Evolutionary conservation across 768 basidiomycete genomes (phyloP), one percentile per base, ranked within the genome.

Genomic region (Mycena rebaudengoi): DNA sequence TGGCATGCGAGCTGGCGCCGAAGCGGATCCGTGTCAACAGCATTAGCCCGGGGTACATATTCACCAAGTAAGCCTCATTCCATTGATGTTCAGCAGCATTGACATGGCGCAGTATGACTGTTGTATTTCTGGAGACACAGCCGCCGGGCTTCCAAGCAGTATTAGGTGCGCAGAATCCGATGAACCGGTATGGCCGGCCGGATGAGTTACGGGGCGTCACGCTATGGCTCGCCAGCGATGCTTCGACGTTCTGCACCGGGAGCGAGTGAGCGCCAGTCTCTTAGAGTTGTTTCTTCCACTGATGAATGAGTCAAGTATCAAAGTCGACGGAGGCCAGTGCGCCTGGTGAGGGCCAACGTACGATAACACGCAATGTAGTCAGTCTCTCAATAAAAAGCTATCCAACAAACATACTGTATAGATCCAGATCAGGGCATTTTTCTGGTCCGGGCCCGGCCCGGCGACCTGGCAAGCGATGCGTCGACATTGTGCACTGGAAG

Each of bases 1-100:
- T 93, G 85, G 91, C 90, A 3, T 90, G 89, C 71, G 91, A 93
- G 69, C 83, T 92, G 2, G 91, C 89, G 4, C 75, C 75, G 18
- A 79, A 87, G 68, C 75, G 79, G 3, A 92, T 93, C 49, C 81
- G 91, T 4, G 90, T 91, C 63, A 93, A 93, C 72, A 78, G 85
- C 4, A 78, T 93, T 59, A 90, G 88, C 52, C 91, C 91, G 0
- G 91, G 91, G 23, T 86, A 90, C 67, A 89, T 91, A 32, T 88
- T 88, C 69, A 91, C 90, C 1, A 80, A 80, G 88, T 88, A 40
- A 65, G 74, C 69, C 48, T 54, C 35, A 40, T 20, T 50, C 30
- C 23, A n/a, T 21, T 33, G n/a, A 20, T 25, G 13, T 12, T 20
- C 23, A 3, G 20, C 10, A 51, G 12, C 10, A 26, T 16, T 39